Base-by-base conservation (phyloP, 1,284 basidiomycete species). In the Puccinia horiana region DNA sequence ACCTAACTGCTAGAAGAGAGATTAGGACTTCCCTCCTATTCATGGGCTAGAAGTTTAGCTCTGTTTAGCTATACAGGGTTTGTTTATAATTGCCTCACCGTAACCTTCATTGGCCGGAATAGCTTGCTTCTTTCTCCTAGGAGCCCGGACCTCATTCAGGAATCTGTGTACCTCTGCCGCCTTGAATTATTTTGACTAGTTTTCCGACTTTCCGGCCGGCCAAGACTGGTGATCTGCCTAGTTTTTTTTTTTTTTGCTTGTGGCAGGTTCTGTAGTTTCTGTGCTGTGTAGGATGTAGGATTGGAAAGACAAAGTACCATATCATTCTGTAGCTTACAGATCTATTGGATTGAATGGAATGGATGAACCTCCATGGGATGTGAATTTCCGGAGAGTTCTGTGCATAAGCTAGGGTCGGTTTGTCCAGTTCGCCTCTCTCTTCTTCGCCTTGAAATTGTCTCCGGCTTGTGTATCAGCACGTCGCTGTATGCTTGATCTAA, bases 401-500 rank as follows among this genome's bases (percentile, higher is more conserved):
- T 61, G 29, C 37, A 35, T 32, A 23, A 65, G 63, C 35, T 65
- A 6, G 37, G 63, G 20, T 20, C 29, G 12, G 40, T 35, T 42
- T 35, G 65, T 40, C 37, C 65, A 69, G 29, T 29, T 69, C 26
- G 9, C 65, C 20, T 69, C 40, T 47, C 42, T 47, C 20, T 69
- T 47, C n/a, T 40, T 69, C 5, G 65, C 42, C 65, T 26, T 40
- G 42, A 69, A 47, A 69, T 29, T 69, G 42, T 69, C 37, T 40
- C 42, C 65, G 65, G 26, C 3, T 47, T 69, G 32, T 29, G 47
- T 44, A 47, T 69, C 42, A 69, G 65, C 65, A 69, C 42, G 65
- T 42, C 65, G 26, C 42, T 47, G 42, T 42, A n/a, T 32, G 58
- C 58, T 61, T 61, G 58, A 61, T 61, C 58, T 35, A 29, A n/a